These are phyloP conservation scores for Cocos nucifera DNA, from an alignment of 176 grass and related monocot species.

Conservation along the genomic window DNA sequence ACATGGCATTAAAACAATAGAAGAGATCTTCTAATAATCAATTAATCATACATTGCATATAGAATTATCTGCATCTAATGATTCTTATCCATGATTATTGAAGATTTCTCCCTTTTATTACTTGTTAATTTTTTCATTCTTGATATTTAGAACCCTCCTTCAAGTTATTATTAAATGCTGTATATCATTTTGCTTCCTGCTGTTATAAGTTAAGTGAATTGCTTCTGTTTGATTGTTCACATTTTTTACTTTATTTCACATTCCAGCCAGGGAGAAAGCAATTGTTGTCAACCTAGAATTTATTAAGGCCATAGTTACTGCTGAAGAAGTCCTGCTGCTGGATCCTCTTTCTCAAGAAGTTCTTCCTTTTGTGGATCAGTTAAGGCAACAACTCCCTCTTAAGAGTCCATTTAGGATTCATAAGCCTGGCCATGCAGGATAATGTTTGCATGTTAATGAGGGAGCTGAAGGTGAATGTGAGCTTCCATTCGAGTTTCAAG, in stretches of 20 bases:
- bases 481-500: slow-evolving; percentile 94
- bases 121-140: no score
- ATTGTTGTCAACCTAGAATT: slow-evolving; percentile 91
- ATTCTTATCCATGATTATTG: no score
- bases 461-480: slow-evolving; percentile 48
- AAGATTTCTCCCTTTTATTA: no score
- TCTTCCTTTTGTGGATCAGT: slow-evolving; percentile 76
- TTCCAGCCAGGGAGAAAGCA: slow-evolving; percentile 84
- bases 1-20: no score
- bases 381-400: slow-evolving; percentile 57
- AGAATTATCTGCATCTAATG: no score
- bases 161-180: no score
- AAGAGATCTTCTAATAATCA: no score
- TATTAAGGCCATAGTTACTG: slow-evolving; percentile 77
- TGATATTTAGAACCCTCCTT: no score
- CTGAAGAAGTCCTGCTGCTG: slow-evolving; percentile 77
- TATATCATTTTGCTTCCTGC: no score
- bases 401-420: slow-evolving; percentile 29
- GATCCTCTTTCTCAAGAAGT: slow-evolving; percentile 71
- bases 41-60: no score
- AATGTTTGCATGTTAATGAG: slow-evolving; percentile 31
- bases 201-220: background rate
- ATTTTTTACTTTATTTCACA: background rate
- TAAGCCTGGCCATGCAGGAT: slow-evolving; percentile 26
- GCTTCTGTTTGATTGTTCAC: background rate